Percentiles rank a stretch among this genome's conserved stretches.
Conservation (phyloP, 495 filamentous ascomycete species). For the Penicillium crystallinum region DNA sequence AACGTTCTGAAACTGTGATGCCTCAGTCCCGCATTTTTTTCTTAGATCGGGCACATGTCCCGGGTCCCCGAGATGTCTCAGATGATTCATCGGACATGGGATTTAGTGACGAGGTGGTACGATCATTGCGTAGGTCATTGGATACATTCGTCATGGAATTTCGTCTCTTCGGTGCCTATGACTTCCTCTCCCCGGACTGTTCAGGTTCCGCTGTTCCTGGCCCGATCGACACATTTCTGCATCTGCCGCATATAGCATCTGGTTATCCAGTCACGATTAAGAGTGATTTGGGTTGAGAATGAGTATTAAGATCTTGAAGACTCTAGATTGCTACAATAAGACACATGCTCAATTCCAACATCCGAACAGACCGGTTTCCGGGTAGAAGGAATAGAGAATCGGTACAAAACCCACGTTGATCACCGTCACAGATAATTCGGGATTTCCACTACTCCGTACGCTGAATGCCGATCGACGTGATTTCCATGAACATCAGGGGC, state of each 20-base stretch:
- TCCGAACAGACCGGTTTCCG: slow-evolving; percentile 44
- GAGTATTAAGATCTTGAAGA: slow-evolving; percentile 42
- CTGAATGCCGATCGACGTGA: slow-evolving; percentile 55
- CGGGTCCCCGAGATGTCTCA: no score
- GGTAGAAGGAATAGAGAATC: slow-evolving; percentile 58
- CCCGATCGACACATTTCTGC: background rate
- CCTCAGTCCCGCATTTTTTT: no score
- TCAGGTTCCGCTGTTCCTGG: background rate
- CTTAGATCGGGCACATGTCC: no score
- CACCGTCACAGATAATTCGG: slow-evolving; percentile 58
- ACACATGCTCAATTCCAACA: no score
- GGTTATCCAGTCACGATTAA: slow-evolving; percentile 18
- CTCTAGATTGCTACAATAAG: slow-evolving; percentile 40
- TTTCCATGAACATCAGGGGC: no score
- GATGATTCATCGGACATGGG: no score
- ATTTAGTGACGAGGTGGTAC: no score
- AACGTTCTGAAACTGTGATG: no score
- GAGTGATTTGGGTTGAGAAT: slow-evolving; percentile 39
- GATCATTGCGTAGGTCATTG: no score
- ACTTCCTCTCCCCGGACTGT: no score
- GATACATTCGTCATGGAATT: no score
- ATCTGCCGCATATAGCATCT: background rate
- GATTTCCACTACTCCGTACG: slow-evolving; percentile 53
- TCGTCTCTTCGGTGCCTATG: no score
- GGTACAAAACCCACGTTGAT: slow-evolving; percentile 55